A percentile compares a stretch with the other conserved stretches of the same genome.
These are phyloP conservation scores for Calendula officinalis DNA, from an alignment of 129 eudicot genomes.

Conservation along the genomic window DNA sequence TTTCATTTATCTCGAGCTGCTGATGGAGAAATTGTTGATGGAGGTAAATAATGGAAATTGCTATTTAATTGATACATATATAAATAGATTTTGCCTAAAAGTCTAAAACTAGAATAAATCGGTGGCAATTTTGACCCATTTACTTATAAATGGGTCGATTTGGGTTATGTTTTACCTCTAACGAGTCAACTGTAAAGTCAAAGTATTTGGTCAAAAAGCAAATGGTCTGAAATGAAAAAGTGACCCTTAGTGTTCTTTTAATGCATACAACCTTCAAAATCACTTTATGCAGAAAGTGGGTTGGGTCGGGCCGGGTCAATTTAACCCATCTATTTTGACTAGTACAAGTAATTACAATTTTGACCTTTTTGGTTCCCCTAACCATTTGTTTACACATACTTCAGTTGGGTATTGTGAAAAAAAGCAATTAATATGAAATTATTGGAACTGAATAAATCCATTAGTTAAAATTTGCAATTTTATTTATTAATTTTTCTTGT, in stretches of 20 bases:
- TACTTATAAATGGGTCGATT: too few species aligned
- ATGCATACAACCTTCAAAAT: not conserved
- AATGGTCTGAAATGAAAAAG: not conserved
- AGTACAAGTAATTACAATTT: not conserved
- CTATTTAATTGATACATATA: not conserved
- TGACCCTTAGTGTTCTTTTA: not conserved
- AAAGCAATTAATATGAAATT: not conserved
- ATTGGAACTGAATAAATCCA: not conserved
- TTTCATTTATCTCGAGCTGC: conserved; percentile 60
- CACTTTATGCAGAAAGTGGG: not conserved
- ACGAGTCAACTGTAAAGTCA: not conserved
- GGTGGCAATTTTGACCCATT: too few species aligned
- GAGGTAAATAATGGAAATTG: conserved; percentile 34
- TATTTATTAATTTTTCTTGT: conserved; percentile 1
- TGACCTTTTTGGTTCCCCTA: conserved; percentile 3
- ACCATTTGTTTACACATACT: not conserved
- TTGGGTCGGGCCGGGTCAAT: not conserved
- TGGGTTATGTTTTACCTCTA: not conserved
- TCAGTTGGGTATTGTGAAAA: conserved; percentile 28
- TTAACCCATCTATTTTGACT: not conserved
- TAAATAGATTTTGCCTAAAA: not conserved
- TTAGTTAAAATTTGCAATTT: conserved; percentile 8
- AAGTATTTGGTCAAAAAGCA: not conserved
- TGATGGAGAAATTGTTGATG: conserved; percentile 56
- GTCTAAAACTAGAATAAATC: conserved; percentile 2